These are phyloP conservation scores for Claviceps cyperi DNA, from an alignment of 2,329 filamentous ascomycete species.

Conservation along the genomic window DNA sequence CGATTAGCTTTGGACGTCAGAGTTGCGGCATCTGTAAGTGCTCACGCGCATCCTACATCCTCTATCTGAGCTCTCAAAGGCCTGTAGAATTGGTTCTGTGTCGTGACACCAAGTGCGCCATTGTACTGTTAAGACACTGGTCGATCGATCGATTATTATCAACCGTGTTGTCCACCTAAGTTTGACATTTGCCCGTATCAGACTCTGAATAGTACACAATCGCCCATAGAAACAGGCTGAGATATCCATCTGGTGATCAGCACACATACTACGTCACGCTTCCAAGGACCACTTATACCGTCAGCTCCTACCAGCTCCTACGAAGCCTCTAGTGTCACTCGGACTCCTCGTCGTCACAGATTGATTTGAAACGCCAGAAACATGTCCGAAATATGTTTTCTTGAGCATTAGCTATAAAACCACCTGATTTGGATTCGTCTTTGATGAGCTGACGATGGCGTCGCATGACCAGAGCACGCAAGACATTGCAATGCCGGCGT, in stretches of 20 bases:
- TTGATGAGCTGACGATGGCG: constrained; percentile 15
- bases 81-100: not conserved
- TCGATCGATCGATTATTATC: constrained; percentile 3
- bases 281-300: not conserved
- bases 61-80: not conserved
- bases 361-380: not conserved
- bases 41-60: too few relatives aligned
- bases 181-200: not conserved
- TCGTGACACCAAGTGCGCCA: not conserved
- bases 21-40: too few relatives aligned
- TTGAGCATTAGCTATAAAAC: not conserved
- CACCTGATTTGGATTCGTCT: not conserved
- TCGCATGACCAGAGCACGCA: constrained; percentile 11
- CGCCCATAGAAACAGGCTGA: not conserved
- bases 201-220: not conserved
- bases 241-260: not conserved
- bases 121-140: not conserved
- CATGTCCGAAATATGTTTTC: not conserved
- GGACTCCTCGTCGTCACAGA: not conserved
- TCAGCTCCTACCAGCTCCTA: too few relatives aligned
- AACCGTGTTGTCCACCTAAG: not conserved
- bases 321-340: not conserved
- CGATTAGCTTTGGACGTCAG: too few relatives aligned
- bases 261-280: constrained; percentile 3
- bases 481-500: constrained; percentile 12